Evolutionary conservation across 352 stramenopile genomes (phyloP).

Genomic region (Globisporangium camurandrum): DNA sequence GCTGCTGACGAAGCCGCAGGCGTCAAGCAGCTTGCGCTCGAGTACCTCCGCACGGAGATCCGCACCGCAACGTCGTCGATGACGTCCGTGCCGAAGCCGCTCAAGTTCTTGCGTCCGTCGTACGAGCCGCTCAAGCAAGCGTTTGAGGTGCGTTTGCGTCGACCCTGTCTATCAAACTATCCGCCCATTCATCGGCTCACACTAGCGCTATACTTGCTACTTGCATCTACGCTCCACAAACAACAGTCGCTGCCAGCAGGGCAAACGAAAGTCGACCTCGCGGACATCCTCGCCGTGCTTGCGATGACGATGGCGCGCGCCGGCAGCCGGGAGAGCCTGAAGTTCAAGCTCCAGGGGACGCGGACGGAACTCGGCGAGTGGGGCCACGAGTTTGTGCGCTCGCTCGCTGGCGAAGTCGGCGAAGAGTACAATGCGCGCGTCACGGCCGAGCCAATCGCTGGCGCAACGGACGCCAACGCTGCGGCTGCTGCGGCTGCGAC

Average conservation of each 20-base stretch:
- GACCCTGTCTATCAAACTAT: background rate
- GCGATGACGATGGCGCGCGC: constrained; percentile 99
- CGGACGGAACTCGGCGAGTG: constrained; percentile 91
- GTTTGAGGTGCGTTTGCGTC: constrained; percentile 30
- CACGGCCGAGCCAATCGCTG: constrained; percentile 21
- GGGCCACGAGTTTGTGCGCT: constrained; percentile 98
- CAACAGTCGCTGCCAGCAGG: constrained; percentile 27
- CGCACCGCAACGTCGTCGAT: constrained; percentile 96
- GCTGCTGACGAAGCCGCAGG: constrained; percentile 51
- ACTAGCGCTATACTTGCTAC: background rate
- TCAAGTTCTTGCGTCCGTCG: constrained; percentile 98
- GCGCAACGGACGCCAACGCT: no score
- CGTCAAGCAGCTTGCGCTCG: constrained; percentile 88
- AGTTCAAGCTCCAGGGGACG: constrained; percentile 89
- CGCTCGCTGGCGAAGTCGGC: constrained; percentile 96
- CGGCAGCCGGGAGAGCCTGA: constrained; percentile 79
- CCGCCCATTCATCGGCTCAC: background rate
- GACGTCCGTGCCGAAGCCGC: constrained; percentile 98
- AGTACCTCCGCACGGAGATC: constrained; percentile 96
- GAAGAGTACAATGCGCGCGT: constrained; percentile 84
- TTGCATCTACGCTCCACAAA: background rate
- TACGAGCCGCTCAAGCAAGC: constrained; percentile 91
- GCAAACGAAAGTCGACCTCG: constrained; percentile 76
- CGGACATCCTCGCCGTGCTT: constrained; percentile 89
- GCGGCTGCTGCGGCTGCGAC: constrained; percentile 33